Conservation (phyloP, 768 basidiomycete genomes). For the Auriscalpium microsporum region DNA sequence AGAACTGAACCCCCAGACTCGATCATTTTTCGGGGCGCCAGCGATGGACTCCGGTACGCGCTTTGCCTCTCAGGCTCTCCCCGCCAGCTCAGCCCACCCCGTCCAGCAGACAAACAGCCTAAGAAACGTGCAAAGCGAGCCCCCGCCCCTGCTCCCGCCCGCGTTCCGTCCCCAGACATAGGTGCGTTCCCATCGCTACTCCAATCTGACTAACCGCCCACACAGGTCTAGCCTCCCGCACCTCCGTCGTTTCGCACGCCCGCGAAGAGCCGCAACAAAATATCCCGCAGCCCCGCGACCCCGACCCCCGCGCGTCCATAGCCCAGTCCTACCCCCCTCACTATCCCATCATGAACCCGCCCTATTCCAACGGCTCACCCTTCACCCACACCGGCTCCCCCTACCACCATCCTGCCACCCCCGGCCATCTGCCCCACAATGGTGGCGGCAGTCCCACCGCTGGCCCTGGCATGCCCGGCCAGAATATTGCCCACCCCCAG, state of each 20-base stretch:
- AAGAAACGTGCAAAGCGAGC: constrained; percentile 11
- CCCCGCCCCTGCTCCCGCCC: not conserved
- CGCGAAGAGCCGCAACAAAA: constrained; percentile 21
- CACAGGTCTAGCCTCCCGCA: constrained; percentile 12
- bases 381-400: constrained; percentile 33
- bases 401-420: constrained; percentile 25
- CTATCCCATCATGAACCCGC: constrained; percentile 60
- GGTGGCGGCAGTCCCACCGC: constrained; percentile 24
- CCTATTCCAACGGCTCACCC: constrained; percentile 53
- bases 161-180: constrained; percentile 10
- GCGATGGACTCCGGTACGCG: not conserved
- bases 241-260: constrained; percentile 23
- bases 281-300: constrained; percentile 20
- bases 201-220: constrained; percentile 1
- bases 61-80: not conserved
- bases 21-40: not conserved
- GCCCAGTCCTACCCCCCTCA: constrained; percentile 49
- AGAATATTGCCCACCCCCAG: constrained; percentile 43
- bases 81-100: constrained; percentile 3
- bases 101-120: constrained; percentile 9
- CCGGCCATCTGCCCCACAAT: constrained; percentile 26
- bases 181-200: constrained; percentile 6
- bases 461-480: constrained; percentile 31
- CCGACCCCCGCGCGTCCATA: constrained; percentile 29
- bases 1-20: not conserved